Evolutionary conservation across 2,329 filamentous ascomycete genomes (phyloP).

Genomic region (Fusarium fujikuroi): DNA sequence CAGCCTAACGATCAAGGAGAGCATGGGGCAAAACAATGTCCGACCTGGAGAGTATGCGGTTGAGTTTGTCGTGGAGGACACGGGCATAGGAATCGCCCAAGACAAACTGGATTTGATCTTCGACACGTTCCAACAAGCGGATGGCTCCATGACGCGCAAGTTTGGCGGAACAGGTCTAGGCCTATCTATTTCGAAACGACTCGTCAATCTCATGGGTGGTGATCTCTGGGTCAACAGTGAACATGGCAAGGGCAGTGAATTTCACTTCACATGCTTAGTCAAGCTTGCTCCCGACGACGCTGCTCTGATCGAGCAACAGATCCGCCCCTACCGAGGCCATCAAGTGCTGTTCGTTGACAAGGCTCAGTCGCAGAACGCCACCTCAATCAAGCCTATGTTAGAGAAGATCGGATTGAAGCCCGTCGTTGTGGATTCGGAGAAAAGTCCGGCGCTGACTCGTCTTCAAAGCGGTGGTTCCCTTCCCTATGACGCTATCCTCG

Average conservation of each 20-base stretch:
- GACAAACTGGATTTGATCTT: constrained; percentile 98
- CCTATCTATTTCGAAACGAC: constrained; percentile 91
- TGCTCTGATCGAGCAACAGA: constrained; percentile 80
- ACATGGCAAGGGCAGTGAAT: constrained; percentile 90
- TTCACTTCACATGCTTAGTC: constrained; percentile 96
- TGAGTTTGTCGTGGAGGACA: constrained; percentile 95
- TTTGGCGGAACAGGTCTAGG: constrained; percentile 96
- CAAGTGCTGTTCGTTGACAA: constrained; percentile 96
- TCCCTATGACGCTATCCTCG: constrained; percentile 93
- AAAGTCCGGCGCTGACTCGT: constrained; percentile 67
- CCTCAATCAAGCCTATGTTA: constrained; percentile 82
- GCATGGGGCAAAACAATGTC: constrained; percentile 70
- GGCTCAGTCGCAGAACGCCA: constrained; percentile 79
- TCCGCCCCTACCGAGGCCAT: constrained; percentile 91
- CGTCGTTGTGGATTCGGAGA: constrained; percentile 84
- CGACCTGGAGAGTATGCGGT: constrained; percentile 85
- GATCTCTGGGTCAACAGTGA: constrained; percentile 96
- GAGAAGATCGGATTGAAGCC: constrained; percentile 82
- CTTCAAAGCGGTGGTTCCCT: constrained; percentile 66
- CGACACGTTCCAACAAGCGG: constrained; percentile 98
- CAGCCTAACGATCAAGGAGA: constrained; percentile 85
- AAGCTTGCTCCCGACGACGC: constrained; percentile 84
- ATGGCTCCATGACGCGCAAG: constrained; percentile 94
- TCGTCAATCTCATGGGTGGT: constrained; percentile 96
- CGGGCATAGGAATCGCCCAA: constrained; percentile 93